Percentiles rank a stretch among this genome's conserved stretches.
Evolutionary conservation across 192 early-diverging fungal genomes (phyloP).

Genomic region (Paraglomus brasilianum): DNA sequence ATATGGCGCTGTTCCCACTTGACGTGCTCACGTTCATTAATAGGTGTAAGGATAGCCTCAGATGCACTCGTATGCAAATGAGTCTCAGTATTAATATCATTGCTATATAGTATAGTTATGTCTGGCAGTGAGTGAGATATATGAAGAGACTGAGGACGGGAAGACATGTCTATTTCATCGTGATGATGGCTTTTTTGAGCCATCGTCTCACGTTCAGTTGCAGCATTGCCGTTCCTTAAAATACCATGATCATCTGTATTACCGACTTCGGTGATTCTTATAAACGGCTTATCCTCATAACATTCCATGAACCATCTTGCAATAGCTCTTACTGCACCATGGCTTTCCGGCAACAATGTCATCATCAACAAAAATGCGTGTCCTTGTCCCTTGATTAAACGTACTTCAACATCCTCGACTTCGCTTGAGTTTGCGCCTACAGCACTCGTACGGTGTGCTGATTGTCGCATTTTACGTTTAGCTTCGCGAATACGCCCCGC

Average conservation of each 20-base stretch:
- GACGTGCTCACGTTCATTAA: constrained; percentile 11
- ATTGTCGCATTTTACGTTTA: constrained; percentile 54
- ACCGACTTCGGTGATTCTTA: not conserved
- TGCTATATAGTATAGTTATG: not conserved
- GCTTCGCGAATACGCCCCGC: constrained; percentile 83
- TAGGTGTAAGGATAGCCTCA: not conserved
- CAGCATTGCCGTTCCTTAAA: not conserved
- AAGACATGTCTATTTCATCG: not conserved
- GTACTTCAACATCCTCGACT: constrained; percentile 54
- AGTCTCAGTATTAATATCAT: not conserved
- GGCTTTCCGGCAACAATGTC: constrained; percentile 70
- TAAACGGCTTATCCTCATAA: not conserved
- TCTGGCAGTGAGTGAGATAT: constrained; percentile 7
- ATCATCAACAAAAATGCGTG: constrained; percentile 71
- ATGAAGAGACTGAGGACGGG: not conserved
- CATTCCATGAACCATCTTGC: constrained; percentile 29
- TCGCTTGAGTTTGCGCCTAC: constrained; percentile 11
- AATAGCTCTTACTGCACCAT: constrained; percentile 42
- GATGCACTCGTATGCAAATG: not conserved
- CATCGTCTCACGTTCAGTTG: not conserved
- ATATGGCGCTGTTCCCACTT: constrained; percentile 25
- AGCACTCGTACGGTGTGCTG: constrained; percentile 32
- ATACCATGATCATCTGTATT: not conserved
- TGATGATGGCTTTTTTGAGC: not conserved
- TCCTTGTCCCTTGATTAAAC: constrained; percentile 71